Conservation (phyloP, 768 basidiomycete species). For the Filobasidium floriforme region DNA sequence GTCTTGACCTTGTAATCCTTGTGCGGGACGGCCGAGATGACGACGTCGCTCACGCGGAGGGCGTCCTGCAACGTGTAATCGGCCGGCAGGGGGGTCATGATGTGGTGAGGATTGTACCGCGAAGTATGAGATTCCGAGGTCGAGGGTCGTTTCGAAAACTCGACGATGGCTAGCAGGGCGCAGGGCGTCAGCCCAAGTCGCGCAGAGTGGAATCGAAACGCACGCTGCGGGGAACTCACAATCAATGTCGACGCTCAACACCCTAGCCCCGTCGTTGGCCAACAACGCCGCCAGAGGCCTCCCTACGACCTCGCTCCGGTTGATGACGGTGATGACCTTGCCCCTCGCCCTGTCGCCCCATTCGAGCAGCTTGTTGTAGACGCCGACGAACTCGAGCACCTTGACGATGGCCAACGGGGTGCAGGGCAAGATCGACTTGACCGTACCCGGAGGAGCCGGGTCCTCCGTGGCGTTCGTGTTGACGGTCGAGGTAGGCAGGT, state of each 20-base stretch:
- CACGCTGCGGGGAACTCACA: constrained; percentile 49
- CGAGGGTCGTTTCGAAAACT: constrained; percentile 84
- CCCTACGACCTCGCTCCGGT: constrained; percentile 97
- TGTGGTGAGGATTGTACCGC: constrained; percentile 74
- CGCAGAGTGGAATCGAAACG: neutral
- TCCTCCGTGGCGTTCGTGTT: constrained; percentile 45
- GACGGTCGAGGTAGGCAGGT: constrained; percentile 31
- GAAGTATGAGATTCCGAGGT: constrained; percentile 40
- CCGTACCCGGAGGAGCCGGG: constrained; percentile 68
- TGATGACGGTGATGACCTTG: constrained; percentile 86
- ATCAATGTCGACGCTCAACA: constrained; percentile 91
- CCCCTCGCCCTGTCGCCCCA: constrained; percentile 83
- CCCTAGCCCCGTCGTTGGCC: constrained; percentile 91
- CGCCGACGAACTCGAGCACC: constrained; percentile 77
- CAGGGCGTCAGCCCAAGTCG: neutral
- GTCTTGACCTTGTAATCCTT: constrained; percentile 82
- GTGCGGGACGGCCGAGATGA: constrained; percentile 86
- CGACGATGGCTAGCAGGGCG: constrained; percentile 57
- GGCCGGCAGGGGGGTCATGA: constrained; percentile 57
- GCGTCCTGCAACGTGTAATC: constrained; percentile 67
- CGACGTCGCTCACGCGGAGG: constrained; percentile 78
- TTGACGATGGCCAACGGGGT: constrained; percentile 96
- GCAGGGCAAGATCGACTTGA: constrained; percentile 95
- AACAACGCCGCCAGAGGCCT: constrained; percentile 90
- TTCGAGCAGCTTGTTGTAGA: constrained; percentile 84